Evolutionary conservation across 148 eudicot genomes (phyloP).

Genomic region (Rhododendron henanense): DNA sequence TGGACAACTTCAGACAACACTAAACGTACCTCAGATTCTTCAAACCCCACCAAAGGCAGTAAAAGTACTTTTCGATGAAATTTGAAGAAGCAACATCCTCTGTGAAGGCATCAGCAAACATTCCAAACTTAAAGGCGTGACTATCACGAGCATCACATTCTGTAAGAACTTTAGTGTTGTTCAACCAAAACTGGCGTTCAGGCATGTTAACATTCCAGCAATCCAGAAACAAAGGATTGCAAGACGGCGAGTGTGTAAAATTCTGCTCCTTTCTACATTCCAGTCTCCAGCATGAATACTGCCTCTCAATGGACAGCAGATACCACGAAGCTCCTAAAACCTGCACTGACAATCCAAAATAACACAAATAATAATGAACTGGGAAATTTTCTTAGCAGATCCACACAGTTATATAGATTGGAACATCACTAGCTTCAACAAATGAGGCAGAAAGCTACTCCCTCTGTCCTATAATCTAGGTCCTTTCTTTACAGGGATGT

Average conservation of each 20-base stretch:
- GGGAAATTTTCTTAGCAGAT: background rate
- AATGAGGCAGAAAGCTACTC: background rate
- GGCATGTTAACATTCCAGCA: background rate
- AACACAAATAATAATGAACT: conserved; percentile 5
- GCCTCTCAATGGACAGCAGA: conserved; percentile 68
- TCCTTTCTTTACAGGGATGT: background rate
- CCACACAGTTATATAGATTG: background rate
- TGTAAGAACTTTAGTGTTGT: conserved; percentile 32
- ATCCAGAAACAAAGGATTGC: conserved; percentile 42
- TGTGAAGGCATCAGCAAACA: conserved; percentile 54
- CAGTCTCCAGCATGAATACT: conserved; percentile 59
- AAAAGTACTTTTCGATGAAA: conserved; percentile 55
- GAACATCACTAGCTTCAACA: background rate
- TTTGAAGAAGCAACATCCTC: conserved; percentile 56
- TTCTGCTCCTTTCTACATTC: conserved; percentile 44
- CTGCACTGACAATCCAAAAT: conserved; percentile 34
- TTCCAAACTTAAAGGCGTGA: conserved; percentile 46
- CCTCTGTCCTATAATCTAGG: background rate
- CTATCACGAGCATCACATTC: conserved; percentile 44
- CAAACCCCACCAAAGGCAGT: conserved; percentile 96
- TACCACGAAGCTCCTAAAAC: conserved; percentile 83
- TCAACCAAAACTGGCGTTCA: conserved; percentile 46
- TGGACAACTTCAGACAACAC: background rate
- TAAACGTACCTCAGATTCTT: conserved; percentile 50
- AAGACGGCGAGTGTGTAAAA: conserved; percentile 29